Percentiles rank a stretch among this genome's conserved stretches.
These are phyloP conservation scores for Candida anutae DNA, from an alignment of 1,139 yeast genomes.

Conservation along the genomic window DNA sequence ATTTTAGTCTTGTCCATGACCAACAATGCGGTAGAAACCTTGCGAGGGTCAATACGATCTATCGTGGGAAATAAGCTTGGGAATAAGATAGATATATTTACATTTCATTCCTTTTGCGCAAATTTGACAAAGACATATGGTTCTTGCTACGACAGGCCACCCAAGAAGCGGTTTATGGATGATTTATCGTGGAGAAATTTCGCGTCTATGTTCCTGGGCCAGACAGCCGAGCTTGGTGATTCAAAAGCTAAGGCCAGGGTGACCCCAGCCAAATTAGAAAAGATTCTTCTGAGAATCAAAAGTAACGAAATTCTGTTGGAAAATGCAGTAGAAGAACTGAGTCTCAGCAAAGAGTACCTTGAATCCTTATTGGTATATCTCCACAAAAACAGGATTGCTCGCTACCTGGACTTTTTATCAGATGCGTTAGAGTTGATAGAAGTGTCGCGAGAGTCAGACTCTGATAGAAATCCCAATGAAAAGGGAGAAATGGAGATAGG, in stretches of 20 bases:
- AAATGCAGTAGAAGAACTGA: conserved; percentile 17
- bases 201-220: conserved; percentile 23
- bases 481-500: conserved; percentile 1
- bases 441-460: conserved; percentile 6
- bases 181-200: conserved; percentile 45
- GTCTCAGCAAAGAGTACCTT: conserved; percentile 15
- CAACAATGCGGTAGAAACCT: conserved; percentile 55
- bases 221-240: conserved; percentile 16
- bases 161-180: conserved; percentile 37
- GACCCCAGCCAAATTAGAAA: conserved; percentile 24
- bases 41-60: conserved; percentile 28
- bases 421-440: conserved; percentile 22
- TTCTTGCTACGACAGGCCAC: conserved; percentile 12
- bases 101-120: conserved; percentile 61
- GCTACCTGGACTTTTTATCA: conserved; percentile 29
- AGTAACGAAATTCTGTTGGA: conserved; percentile 18
- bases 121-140: conserved; percentile 37
- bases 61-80: conserved; percentile 28
- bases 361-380: conserved; percentile 10
- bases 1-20: conserved; percentile 64
- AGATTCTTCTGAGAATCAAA: conserved; percentile 23
- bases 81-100: conserved; percentile 34
- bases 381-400: conserved; percentile 23
- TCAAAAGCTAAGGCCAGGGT: conserved; percentile 15
- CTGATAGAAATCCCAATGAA: background rate